Conservation (phyloP, 1,284 basidiomycete genomes). For the Pascua guehoae region DNA sequence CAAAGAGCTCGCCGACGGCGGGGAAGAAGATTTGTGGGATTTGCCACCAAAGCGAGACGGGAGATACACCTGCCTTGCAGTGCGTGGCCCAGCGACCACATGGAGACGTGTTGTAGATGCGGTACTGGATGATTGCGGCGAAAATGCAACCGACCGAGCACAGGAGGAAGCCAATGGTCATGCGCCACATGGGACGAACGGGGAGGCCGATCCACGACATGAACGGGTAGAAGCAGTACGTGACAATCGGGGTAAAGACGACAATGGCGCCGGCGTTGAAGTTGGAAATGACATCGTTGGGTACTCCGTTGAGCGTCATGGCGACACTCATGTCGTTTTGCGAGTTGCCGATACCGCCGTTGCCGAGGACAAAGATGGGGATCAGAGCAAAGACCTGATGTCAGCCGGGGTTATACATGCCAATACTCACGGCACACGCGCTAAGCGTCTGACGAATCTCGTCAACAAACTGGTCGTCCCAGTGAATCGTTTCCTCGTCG, state of each 20-base stretch:
- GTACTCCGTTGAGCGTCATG: constrained; percentile 51
- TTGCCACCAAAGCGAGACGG: constrained; percentile 45
- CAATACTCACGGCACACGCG: constrained; percentile 46
- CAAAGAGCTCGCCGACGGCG: constrained; percentile 53
- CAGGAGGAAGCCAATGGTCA: constrained; percentile 35
- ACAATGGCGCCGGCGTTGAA: constrained; percentile 53
- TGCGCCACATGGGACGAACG: constrained; percentile 37
- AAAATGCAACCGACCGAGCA: constrained; percentile 1
- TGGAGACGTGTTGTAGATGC: constrained; percentile 51
- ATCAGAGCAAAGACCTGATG: constrained; percentile 48
- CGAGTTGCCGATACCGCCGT: constrained; percentile 33
- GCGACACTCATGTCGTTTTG: constrained; percentile 49
- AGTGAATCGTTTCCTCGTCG: constrained; percentile 46
- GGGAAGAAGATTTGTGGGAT: constrained; percentile 52
- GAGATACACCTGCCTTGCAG: constrained; percentile 26
- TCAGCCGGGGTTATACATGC: too few relatives aligned
- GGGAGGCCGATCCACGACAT: constrained; percentile 45
- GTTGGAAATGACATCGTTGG: constrained; percentile 54
- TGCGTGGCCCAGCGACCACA: constrained; percentile 50
- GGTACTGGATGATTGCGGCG: constrained; percentile 39
- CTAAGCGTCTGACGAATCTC: constrained; percentile 51
- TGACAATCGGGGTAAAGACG: constrained; percentile 51
- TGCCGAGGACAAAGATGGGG: constrained; percentile 52
- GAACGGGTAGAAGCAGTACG: constrained; percentile 50
- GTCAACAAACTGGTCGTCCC: constrained; percentile 54